Evolutionary conservation across 139 green algal species (phyloP), one percentile per base, ranked within the genome.

Genomic region (Ettlia oleoabundans): DNA sequence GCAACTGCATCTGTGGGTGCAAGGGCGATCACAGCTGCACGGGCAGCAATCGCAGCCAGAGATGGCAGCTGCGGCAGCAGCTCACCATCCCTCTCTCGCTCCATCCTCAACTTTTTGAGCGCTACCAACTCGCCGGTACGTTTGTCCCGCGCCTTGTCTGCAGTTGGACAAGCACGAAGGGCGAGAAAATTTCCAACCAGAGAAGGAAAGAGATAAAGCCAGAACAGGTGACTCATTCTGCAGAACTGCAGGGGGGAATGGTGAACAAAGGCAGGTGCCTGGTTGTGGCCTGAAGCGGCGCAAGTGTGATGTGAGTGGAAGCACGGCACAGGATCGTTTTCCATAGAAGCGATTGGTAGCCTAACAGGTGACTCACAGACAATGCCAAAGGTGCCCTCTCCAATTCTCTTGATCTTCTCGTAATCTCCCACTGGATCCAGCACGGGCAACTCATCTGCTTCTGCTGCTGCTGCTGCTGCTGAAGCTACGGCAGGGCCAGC

Each of bases 331-430:
- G 18, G 15, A 32, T 15, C 55, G 30, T 28, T 15, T 22, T 22
- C 18, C 15, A 9, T 28, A 22, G 18, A 65, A n/a, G 5, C 21
- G 18, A 65, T 15, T n/a, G 55, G 15, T 28, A 5, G 18, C 5
- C 55, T 15, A 28, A 28, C 18, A 5, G 5, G 55, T n/a, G 21
- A 78, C 84, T 87, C 68, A 92, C 90, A 95, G 1, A 92, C 90
- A 2, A 94, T 82, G 3, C 93, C 93, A 80, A 95, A 96, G 0
- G 93, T 96, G 32, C 93, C 93, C 64, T 95, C 93, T 0, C 93
- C 93, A n/a, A 96, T 90, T 0, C 91, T 82, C 65, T 91, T 85
- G 24, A 95, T 84, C 85, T 95, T 95, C 58, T 95, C 91, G 65
- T 94, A 95, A 32, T 91, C 78, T 0, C 43, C 43, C 0, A 95